Evolutionary conservation across 306 rosid species (phyloP).

Genomic region (Adenanthera pavonina): DNA sequence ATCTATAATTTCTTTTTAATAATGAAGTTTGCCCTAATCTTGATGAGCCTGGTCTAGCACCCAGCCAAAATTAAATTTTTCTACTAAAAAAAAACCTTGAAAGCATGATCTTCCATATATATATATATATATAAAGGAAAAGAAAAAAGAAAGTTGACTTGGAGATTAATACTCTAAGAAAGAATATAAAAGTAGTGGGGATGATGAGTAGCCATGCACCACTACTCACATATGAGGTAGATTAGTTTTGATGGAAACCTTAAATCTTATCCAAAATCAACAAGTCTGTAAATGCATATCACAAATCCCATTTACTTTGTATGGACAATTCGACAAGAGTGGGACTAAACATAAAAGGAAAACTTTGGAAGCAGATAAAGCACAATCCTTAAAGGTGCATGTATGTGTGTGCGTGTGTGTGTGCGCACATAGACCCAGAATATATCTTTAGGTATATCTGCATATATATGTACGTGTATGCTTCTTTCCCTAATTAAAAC

Average conservation of each 20-base stretch:
- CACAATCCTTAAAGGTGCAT: not conserved
- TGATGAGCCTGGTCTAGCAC: too few species aligned
- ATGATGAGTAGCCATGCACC: conserved; percentile 28
- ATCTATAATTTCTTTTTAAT: too few species aligned
- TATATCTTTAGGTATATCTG: not conserved
- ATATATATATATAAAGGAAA: too few species aligned
- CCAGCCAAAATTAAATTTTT: too few species aligned
- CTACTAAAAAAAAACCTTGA: too few species aligned
- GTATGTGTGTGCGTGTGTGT: not conserved
- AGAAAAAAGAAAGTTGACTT: too few species aligned
- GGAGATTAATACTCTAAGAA: too few species aligned
- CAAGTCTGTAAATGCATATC: not conserved
- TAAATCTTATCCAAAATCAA: conserved; percentile 36
- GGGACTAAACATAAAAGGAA: not conserved
- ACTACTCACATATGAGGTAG: not conserved
- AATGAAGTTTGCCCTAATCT: too few species aligned
- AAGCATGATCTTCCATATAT: too few species aligned
- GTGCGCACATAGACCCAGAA: too few species aligned
- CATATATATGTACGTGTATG: not conserved
- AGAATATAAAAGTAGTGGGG: not conserved
- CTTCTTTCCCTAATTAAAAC: not conserved
- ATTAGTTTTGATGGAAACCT: conserved; percentile 26
- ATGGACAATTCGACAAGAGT: not conserved
- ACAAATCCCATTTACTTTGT: conserved; percentile 2
- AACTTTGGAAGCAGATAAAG: not conserved